Conservation (phyloP, 2,329 filamentous ascomycete species). For the Phyllosticta paracitricarpa region DNA sequence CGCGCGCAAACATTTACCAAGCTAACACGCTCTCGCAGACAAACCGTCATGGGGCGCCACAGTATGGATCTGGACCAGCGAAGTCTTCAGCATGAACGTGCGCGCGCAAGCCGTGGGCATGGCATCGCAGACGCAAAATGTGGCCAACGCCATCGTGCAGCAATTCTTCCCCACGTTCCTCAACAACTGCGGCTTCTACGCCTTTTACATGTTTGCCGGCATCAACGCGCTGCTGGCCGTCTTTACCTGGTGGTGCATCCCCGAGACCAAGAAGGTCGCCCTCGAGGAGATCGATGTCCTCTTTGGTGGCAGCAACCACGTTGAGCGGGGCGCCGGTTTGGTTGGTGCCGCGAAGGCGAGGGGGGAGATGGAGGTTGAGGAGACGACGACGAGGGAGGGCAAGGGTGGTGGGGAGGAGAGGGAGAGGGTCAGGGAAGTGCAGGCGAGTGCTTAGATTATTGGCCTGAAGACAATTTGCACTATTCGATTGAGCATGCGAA, state of each 20-base stretch:
- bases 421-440: not conserved
- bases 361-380: conserved; percentile 16
- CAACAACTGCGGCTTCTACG: conserved; percentile 46
- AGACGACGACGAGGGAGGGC: conserved; percentile 12
- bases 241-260: conserved; percentile 31
- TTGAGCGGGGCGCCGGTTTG: conserved; percentile 44
- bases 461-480: too few species aligned
- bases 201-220: conserved; percentile 41
- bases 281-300: conserved; percentile 48
- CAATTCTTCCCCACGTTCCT: conserved; percentile 63
- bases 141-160: conserved; percentile 57
- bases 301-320: conserved; percentile 48
- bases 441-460: not conserved
- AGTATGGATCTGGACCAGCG: conserved; percentile 61
- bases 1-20: conserved; percentile 11
- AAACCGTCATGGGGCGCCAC: conserved; percentile 62
- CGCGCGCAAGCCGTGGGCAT: conserved; percentile 61
- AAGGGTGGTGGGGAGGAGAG: not conserved
- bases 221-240: conserved; percentile 5
- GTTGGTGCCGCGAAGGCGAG: conserved; percentile 20
- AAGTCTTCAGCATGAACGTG: conserved; percentile 64
- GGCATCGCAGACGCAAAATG: conserved; percentile 47
- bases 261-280: conserved; percentile 35
- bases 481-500: too few species aligned
- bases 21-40: conserved; percentile 32